Conservation (phyloP, 495 filamentous ascomycete species). For the Chlorociboria aeruginascens region DNA sequence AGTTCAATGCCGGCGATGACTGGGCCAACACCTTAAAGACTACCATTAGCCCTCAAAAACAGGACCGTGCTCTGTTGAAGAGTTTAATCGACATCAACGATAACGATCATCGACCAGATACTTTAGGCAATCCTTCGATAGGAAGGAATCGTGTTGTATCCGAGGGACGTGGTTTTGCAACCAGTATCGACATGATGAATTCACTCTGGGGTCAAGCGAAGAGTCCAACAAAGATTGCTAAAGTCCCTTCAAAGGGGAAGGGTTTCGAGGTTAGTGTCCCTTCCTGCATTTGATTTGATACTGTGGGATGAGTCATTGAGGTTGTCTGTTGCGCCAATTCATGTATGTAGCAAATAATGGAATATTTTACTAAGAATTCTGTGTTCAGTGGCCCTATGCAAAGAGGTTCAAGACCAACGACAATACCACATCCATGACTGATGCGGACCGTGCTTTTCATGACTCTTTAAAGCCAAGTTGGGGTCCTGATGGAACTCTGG, state of each 20-base stretch:
- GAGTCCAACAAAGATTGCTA: slow-evolving; percentile 30
- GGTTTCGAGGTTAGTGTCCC: slow-evolving; percentile 68
- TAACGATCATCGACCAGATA: slow-evolving; percentile 15
- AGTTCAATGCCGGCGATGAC: slow-evolving; percentile 47
- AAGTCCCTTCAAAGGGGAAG: slow-evolving; percentile 35
- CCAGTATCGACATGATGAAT: slow-evolving; percentile 84
- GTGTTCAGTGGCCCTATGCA: slow-evolving; percentile 74
- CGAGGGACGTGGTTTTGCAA: slow-evolving; percentile 52
- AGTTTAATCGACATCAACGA: slow-evolving; percentile 29
- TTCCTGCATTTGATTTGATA: slow-evolving; percentile 22
- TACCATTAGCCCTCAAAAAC: slow-evolving; percentile 82
- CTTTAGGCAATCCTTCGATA: slow-evolving; percentile 5
- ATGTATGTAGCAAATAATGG: slow-evolving; percentile 39
- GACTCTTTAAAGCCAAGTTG: slow-evolving; percentile 64
- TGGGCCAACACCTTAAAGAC: slow-evolving; percentile 88
- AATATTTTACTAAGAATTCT: slow-evolving; percentile 28
- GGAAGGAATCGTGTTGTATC: slow-evolving; percentile 22
- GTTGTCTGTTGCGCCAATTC: slow-evolving; percentile 21
- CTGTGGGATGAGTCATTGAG: slow-evolving; percentile 3
- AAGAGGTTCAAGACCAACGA: slow-evolving; percentile 59
- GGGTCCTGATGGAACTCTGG: slow-evolving; percentile 59
- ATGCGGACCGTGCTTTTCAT: slow-evolving; percentile 47
- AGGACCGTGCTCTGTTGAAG: slow-evolving; percentile 51
- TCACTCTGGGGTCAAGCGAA: slow-evolving; percentile 64
- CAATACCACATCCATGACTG: slow-evolving; percentile 35